Evolutionary conservation across 441 rosid species (phyloP), one percentile per base, ranked within the genome.

Genomic region (Cnidoscolus chayamansa): DNA sequence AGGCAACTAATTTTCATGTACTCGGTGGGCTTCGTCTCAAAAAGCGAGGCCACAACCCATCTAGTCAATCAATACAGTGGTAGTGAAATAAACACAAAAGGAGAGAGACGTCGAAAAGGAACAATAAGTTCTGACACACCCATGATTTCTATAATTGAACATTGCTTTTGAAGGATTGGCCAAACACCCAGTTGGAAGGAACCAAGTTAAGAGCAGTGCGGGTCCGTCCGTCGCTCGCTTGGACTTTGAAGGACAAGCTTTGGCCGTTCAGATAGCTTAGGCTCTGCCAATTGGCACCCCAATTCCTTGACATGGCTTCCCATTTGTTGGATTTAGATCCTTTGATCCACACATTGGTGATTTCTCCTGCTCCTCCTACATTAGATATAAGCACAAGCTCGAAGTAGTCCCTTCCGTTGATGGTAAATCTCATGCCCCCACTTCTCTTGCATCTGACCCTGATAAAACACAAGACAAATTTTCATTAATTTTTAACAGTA

Each of bases 211-310:
- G 81, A 56, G 84, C 84, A 10, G 86, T 84, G 17, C 59, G 19
- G 53, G 63, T 82, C 53, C 8, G 72, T 1, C 96, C 90, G 37
- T 88, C 45, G 66, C 85, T 85, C 47, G 84, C 75, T 64, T 81
- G 81, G 67, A 92, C 73, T 75, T 81, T 80, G 77, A 90, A 88
- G 40, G 92, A 90, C 67, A 90, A 78, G 76, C 79, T 73, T 78
- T 90, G 96, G 0, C 91, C 90, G 13, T 80, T 87, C 60, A 89
- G 86, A 72, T 82, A 85, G 74, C 79, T 82, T 11, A 78, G 74
- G 74, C 90, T 86, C 75, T 85, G 93, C 90, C 89, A 90, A 43
- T 88, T 84, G 7, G 77, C 82, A 30, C 93, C 94, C 94, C 90
- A 92, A 63, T 92, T 90, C 76, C 93, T 89, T 10, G 87, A 80